Conservation (phyloP, 2,329 filamentous ascomycete species). For the Arthrocladium fulminans region DNA sequence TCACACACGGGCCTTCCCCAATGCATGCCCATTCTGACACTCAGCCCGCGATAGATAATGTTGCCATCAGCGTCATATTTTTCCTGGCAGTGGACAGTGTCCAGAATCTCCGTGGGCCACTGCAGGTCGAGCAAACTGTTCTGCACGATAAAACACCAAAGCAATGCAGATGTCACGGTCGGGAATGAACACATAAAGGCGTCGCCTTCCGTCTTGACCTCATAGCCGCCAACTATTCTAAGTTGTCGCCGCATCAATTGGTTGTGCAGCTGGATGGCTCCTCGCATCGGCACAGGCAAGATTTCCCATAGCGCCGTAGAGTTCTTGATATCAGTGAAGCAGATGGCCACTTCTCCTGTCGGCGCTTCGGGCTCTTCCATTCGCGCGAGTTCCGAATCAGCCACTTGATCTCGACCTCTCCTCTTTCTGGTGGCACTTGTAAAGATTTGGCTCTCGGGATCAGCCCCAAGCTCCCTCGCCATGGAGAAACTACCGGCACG, state of each 20-base stretch:
- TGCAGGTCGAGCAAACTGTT: conserved; percentile 74
- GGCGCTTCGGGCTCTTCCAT: conserved; percentile 89
- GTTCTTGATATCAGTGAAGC: conserved; percentile 99
- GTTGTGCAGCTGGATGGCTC: conserved; percentile 95
- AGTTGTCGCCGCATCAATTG: conserved; percentile 91
- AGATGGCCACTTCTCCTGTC: conserved; percentile 80
- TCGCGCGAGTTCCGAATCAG: conserved; percentile 77
- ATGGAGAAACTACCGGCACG: conserved; percentile 78
- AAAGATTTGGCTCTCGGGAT: conserved; percentile 45
- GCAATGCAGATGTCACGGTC: conserved; percentile 82
- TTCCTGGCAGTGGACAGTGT: conserved; percentile 74
- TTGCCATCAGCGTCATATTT: conserved; percentile 75
- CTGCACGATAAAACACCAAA: conserved; percentile 96
- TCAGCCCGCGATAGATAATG: conserved; percentile 86
- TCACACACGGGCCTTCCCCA: conserved; percentile 93
- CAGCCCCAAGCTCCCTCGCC: conserved; percentile 64
- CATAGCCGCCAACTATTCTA: conserved; percentile 88
- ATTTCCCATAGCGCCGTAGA: conserved; percentile 95
- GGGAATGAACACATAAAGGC: conserved; percentile 99
- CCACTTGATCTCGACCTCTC: conserved; percentile 42
- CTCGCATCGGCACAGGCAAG: conserved; percentile 88
- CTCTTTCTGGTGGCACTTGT: conserved; percentile 50
- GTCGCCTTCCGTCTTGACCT: conserved; percentile 99
- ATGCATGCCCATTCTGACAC: conserved; percentile 95
- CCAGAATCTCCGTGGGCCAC: conserved; percentile 90